Base-by-base conservation (phyloP, 768 basidiomycete genomes). In the Calocybe cyanea region DNA sequence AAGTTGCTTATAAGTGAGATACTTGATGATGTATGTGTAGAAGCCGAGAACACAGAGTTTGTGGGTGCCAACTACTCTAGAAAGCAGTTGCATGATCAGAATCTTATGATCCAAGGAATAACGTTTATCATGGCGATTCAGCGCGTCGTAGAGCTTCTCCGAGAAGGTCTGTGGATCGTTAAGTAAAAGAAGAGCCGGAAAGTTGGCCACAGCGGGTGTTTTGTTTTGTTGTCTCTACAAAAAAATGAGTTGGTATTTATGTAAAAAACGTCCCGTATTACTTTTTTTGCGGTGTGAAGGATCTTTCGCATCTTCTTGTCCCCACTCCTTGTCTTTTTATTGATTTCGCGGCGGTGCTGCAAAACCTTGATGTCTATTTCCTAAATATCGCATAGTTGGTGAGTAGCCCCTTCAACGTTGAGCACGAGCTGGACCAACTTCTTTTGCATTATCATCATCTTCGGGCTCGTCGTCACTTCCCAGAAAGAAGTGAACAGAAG, bases 31-130 rank as follows among this genome's bases (percentile, higher is more conserved):
- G 70, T 97, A 98, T 10, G 90, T 90, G 72, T 99, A 99, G 67
- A 97, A 96, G 1, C 85, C 80, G 34, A 98, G 84, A 31, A 98
- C 83, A 61, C 86, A 92, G 45, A 95, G 82, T 64, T 92, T 94
- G 71, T 98, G 94, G 2, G 78, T 70, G 21, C 91, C 91, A 81
- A 92, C 93, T 28, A 97, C 87, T 38, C 96, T 84, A 3, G 92
- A 88, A 36, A 98, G 79, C 40, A 99, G 85, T 61, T 96, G 92
- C 92, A 98, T 95, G 62, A 97, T 74, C 51, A 98, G 76, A 46
- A 99, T 87, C 68, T 96, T 97, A 74, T 98, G 96, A 56, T 97
- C 94, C 46, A 98, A 78, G 24, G 91, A 88, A 61, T 91, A 92
- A n/a, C 87, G 87, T 63, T 92, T 93, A 75, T 98, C 95, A 64